These are phyloP conservation scores for Tylopilus sp. DNA, from an alignment of 768 basidiomycete genomes.

Conservation along the genomic window DNA sequence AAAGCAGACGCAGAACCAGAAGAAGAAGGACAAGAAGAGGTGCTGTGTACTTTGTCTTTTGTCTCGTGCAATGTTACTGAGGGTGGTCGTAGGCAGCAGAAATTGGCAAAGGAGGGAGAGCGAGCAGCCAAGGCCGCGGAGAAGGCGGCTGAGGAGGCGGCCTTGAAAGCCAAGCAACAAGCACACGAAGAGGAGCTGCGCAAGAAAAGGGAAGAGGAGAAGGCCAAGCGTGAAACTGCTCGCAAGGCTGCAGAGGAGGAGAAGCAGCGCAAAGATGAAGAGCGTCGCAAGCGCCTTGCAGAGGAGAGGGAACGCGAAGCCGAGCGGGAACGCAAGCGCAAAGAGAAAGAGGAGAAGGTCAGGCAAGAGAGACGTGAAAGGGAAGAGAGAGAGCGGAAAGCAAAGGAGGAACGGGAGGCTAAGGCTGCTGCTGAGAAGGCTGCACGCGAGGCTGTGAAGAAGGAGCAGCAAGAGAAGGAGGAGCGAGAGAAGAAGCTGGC, in stretches of 20 bases:
- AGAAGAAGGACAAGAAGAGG: slow-evolving; percentile 99
- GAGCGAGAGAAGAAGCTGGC: slow-evolving; percentile 66
- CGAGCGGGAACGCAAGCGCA: slow-evolving; percentile 70
- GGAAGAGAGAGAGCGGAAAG: slow-evolving; percentile 63
- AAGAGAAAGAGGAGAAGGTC: slow-evolving; percentile 67
- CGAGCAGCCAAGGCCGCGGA: slow-evolving; percentile 79
- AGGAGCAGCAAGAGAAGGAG: slow-evolving; percentile 53
- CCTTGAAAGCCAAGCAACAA: slow-evolving; percentile 67
- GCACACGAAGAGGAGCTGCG: slow-evolving; percentile 78
- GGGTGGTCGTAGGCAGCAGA: slow-evolving; percentile 65
- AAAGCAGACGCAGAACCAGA: slow-evolving; percentile 91
- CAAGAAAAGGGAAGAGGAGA: slow-evolving; percentile 85
- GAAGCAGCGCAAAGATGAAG: slow-evolving; percentile 78
- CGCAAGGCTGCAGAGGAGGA: slow-evolving; percentile 83
- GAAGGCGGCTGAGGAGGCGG: slow-evolving; percentile 83
- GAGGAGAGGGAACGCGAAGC: slow-evolving; percentile 81
- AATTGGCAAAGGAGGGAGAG: slow-evolving; percentile 90
- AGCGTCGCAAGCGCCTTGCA: slow-evolving; percentile 66
- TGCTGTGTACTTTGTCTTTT: slow-evolving; percentile 37
- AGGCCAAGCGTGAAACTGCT: slow-evolving; percentile 68
- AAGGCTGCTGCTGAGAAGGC: slow-evolving; percentile 49
- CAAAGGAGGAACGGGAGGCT: slow-evolving; percentile 62
- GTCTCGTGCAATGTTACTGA: slow-evolving; percentile 3
- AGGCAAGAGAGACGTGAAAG: slow-evolving; percentile 49
- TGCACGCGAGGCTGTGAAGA: slow-evolving; percentile 34